A percentile compares a stretch with the other conserved stretches of the same genome.
These are phyloP conservation scores for Lignosus rhinocerotis DNA, from an alignment of 1,284 basidiomycete species.

Conservation along the genomic window DNA sequence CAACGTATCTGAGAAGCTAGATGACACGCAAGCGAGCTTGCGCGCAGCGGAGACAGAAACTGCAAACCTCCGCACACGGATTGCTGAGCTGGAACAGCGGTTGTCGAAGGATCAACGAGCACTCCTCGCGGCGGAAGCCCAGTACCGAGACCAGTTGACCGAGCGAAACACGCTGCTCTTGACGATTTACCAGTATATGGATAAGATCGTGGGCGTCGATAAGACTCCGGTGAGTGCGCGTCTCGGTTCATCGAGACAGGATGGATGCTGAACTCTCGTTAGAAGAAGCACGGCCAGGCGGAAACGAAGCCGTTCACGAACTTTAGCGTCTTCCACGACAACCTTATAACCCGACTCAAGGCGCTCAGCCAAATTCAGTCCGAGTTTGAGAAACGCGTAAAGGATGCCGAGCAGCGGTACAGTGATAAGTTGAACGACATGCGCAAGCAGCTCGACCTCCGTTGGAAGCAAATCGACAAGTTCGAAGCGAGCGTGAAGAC, in stretches of 20 bases:
- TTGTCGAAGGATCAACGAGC: constrained; percentile 84
- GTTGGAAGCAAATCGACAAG: constrained; percentile 92
- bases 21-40: constrained; percentile 58
- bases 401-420: constrained; percentile 77
- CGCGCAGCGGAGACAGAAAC: constrained; percentile 70
- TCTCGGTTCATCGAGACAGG: neutral
- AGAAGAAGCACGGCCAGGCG: constrained; percentile 72
- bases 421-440: constrained; percentile 76
- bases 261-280: neutral
- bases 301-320: constrained; percentile 93
- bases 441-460: constrained; percentile 83
- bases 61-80: constrained; percentile 53
- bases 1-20: constrained; percentile 86
- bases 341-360: constrained; percentile 86
- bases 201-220: constrained; percentile 89
- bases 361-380: constrained; percentile 80
- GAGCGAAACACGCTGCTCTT: constrained; percentile 91
- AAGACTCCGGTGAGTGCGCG: constrained; percentile 68
- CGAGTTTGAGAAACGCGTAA: constrained; percentile 85
- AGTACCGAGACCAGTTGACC: constrained; percentile 87
- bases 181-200: constrained; percentile 94
- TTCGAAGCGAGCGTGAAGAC: constrained; percentile 89
- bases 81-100: constrained; percentile 79
- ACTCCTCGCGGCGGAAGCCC: constrained; percentile 69
- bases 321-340: constrained; percentile 93